phyloP scores from a whole-genome alignment of 2,329 filamentous ascomycete genomes.

The Eutypella sp. region DNA sequence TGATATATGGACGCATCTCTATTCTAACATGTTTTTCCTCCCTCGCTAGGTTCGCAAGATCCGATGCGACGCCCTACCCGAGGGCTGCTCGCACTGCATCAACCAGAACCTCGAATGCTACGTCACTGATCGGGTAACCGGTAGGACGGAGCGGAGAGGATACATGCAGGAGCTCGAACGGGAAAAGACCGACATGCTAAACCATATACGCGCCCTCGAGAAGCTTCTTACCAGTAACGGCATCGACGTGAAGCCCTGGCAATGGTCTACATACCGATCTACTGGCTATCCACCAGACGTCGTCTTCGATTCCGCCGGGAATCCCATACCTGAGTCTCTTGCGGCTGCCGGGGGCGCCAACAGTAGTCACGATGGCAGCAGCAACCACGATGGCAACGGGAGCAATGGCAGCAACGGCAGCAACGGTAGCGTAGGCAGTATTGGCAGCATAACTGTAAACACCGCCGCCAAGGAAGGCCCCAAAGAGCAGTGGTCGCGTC shows the following conservation, averaged over 20 bases:
- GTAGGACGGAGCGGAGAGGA: constrained; percentile 71
- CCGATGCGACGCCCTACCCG: constrained; percentile 73
- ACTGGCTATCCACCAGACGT: constrained; percentile 21
- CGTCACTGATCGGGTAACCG: constrained; percentile 83
- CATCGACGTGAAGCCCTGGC: constrained; percentile 53
- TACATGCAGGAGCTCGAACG: constrained; percentile 73
- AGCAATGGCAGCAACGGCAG: constrained; percentile 6
- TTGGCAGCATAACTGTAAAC: too few relatives aligned
- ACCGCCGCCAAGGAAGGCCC: too few relatives aligned
- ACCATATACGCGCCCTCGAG: constrained; percentile 64
- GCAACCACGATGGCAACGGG: neutral
- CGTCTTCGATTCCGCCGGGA: constrained; percentile 21
- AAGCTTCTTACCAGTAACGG: constrained; percentile 57
- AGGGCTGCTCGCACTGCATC: constrained; percentile 77
- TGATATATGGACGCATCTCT: too few relatives aligned
- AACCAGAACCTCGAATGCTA: constrained; percentile 73
- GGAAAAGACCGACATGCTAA: constrained; percentile 62
- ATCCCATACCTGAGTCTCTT: constrained; percentile 20
- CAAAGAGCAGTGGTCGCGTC: constrained; percentile 32
- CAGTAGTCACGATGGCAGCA: neutral
- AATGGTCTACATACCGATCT: constrained; percentile 27
- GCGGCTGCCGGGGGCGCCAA: too few relatives aligned
- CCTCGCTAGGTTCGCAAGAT: constrained; percentile 77
- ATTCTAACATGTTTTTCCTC: constrained; percentile 13
- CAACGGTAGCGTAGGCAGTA: too few relatives aligned